A percentile compares a stretch with the other conserved stretches of the same genome.
Conservation (phyloP, 441 rosid species). For the Mallotus japonicus region DNA sequence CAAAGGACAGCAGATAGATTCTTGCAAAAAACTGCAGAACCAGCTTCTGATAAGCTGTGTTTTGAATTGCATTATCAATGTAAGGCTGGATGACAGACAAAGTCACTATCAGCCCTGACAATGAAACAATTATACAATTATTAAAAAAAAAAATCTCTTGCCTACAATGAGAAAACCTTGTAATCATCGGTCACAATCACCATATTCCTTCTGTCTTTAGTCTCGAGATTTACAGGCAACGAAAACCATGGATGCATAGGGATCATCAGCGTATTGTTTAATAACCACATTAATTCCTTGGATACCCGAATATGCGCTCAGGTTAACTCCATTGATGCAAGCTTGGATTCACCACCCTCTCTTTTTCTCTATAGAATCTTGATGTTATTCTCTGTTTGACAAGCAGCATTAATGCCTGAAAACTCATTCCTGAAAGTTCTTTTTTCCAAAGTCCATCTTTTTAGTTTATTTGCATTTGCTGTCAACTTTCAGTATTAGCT, state of each 20-base stretch:
- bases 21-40: background rate
- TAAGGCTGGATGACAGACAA: background rate
- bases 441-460: too few relatives aligned
- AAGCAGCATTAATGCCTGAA: background rate
- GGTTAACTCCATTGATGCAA: slow-evolving; percentile 18
- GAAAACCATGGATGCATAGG: background rate
- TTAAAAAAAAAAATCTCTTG: background rate
- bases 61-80: background rate
- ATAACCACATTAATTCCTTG: slow-evolving; percentile 3
- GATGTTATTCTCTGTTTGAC: background rate
- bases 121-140: background rate
- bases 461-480: too few relatives aligned
- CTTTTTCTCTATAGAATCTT: slow-evolving; percentile 1
- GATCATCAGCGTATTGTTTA: background rate
- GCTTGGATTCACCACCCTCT: slow-evolving; percentile 33
- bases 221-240: background rate
- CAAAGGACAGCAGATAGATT: background rate
- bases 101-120: background rate
- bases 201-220: slow-evolving; percentile 9
- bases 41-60: background rate
- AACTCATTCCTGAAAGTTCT: background rate
- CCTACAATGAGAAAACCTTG: background rate
- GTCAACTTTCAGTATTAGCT: background rate
- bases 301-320: slow-evolving; percentile 31
- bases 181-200: slow-evolving; percentile 6